Conservation (phyloP, 2,329 filamentous ascomycete species). For the Paecilomyces fulvus region DNA sequence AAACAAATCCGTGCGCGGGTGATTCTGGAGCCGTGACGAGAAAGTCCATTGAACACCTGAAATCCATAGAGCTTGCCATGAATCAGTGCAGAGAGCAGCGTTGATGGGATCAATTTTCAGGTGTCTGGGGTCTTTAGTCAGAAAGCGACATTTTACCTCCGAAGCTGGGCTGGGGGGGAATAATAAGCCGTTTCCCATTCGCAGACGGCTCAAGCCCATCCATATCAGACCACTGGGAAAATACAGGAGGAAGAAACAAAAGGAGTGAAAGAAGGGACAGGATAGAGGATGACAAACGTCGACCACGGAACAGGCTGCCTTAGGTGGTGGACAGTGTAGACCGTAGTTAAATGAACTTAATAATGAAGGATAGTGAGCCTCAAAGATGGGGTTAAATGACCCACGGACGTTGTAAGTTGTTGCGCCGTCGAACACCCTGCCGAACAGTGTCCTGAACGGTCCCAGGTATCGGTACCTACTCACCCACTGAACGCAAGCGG, state of each 20-base stretch:
- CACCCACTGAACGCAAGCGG: neutral
- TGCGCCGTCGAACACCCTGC: neutral
- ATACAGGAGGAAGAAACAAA: neutral
- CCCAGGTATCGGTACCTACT: neutral
- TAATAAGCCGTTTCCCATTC: neutral
- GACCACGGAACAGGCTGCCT: neutral
- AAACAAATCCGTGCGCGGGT: neutral
- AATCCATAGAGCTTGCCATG: neutral
- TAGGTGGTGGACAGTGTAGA: neutral
- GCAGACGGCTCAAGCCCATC: neutral
- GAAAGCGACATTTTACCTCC: neutral
- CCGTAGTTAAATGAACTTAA: neutral
- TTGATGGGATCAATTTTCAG: neutral
- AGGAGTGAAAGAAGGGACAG: neutral
- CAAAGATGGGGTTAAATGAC: neutral
- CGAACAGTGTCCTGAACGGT: neutral
- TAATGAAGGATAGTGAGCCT: neutral
- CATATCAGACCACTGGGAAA: neutral
- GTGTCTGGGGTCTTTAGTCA: neutral
- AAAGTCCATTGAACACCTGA: no score
- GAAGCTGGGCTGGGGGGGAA: neutral
- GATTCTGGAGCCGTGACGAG: no score
- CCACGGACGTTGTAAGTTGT: neutral
- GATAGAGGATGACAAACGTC: neutral
- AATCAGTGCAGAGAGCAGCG: neutral